Percentiles rank a stretch among this genome's conserved stretches.
Conservation (phyloP, 495 filamentous ascomycete species). For the Annulohypoxylon moriforme region DNA sequence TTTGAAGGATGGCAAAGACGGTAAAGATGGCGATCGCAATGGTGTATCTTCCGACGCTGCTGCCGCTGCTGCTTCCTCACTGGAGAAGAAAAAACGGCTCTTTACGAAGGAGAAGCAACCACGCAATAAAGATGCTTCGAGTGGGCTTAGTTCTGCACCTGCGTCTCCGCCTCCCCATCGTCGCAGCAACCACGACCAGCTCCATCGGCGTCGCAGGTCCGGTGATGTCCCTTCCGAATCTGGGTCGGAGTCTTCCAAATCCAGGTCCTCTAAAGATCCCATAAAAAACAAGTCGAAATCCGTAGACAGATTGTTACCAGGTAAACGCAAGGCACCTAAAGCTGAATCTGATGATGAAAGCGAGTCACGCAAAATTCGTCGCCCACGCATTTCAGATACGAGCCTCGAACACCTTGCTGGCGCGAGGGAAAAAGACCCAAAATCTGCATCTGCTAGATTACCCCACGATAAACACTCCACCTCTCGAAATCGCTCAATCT, state of each 20-base stretch:
- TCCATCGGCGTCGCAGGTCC: constrained; percentile 54
- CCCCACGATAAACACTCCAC: constrained; percentile 53
- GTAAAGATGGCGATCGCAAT: constrained; percentile 47
- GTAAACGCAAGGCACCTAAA: constrained; percentile 60
- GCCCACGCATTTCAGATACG: constrained; percentile 60
- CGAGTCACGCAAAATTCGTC: constrained; percentile 59
- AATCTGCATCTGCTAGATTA: constrained; percentile 43
- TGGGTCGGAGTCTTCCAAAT: constrained; percentile 57
- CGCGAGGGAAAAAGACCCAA: constrained; percentile 47
- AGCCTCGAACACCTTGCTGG: constrained; percentile 53
- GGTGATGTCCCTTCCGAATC: constrained; percentile 58
- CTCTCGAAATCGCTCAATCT: constrained; percentile 69
- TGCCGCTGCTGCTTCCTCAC: constrained; percentile 38
- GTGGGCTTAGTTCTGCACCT: constrained; percentile 65
- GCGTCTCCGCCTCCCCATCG: constrained; percentile 56
- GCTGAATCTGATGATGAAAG: constrained; percentile 62
- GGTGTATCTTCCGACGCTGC: constrained; percentile 49
- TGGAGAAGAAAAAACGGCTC: constrained; percentile 63
- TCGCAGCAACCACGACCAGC: constrained; percentile 42
- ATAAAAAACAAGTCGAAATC: constrained; percentile 54
- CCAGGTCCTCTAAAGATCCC: constrained; percentile 50
- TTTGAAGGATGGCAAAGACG: constrained; percentile 48
- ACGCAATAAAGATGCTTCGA: constrained; percentile 61
- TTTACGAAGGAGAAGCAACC: constrained; percentile 54
- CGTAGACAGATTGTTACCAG: constrained; percentile 51